These are phyloP conservation scores for Sutorius eximius DNA, from an alignment of 1,284 basidiomycete genomes.

Conservation along the genomic window DNA sequence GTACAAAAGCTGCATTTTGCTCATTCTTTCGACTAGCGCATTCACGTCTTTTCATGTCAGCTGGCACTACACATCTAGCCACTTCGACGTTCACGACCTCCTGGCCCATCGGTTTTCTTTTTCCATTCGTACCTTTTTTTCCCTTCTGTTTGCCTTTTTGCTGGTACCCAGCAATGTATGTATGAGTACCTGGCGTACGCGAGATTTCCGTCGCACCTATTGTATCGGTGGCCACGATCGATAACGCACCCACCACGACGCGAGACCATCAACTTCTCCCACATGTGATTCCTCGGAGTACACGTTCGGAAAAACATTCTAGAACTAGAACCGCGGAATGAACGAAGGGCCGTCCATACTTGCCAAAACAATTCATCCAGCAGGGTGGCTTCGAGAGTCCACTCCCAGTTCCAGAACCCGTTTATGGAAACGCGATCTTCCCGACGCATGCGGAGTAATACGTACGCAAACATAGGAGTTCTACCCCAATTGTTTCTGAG, in stretches of 20 bases:
- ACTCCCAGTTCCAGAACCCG: background rate
- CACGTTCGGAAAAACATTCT: slow-evolving; percentile 3
- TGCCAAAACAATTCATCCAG: slow-evolving; percentile 3
- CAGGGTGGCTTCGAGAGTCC: background rate
- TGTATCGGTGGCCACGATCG: slow-evolving; percentile 21
- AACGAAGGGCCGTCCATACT: background rate
- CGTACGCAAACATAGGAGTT: slow-evolving; percentile 2
- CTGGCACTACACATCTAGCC: slow-evolving; percentile 24
- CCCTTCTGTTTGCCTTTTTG: slow-evolving; percentile 1
- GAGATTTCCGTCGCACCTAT: slow-evolving; percentile 15
- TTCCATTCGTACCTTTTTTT: slow-evolving; percentile 10
- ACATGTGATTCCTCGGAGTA: slow-evolving; percentile 14
- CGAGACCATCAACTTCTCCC: slow-evolving; percentile 1
- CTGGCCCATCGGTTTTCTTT: slow-evolving; percentile 6
- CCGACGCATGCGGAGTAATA: background rate
- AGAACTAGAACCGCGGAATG: slow-evolving; percentile 24
- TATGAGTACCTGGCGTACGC: slow-evolving; percentile 44
- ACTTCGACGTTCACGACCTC: slow-evolving; percentile 29
- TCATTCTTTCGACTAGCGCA: slow-evolving; percentile 19
- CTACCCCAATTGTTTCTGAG: background rate
- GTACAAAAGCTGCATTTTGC: slow-evolving; percentile 23
- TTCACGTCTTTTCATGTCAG: slow-evolving; percentile 12
- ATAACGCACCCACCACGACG: slow-evolving; percentile 6
- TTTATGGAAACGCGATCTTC: background rate
- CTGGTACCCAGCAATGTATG: slow-evolving; percentile 31